phyloP scores from a whole-genome alignment of 2,329 filamentous ascomycete species.

The Pseudogymnoascus sp. region DNA sequence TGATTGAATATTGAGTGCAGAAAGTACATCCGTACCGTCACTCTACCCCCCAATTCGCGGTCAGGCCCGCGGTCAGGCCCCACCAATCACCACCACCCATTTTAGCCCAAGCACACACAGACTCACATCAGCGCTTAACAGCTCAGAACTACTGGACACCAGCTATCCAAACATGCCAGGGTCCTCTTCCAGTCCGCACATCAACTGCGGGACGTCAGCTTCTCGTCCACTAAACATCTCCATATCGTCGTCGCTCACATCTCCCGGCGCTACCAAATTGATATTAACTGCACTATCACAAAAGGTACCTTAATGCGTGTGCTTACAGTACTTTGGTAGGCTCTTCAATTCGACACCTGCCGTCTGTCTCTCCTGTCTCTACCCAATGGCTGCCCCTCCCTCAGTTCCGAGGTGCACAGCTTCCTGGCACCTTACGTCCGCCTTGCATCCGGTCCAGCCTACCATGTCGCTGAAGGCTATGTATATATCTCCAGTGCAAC shows the following conservation, averaged over 20 bases:
- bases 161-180: neutral
- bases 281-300: neutral
- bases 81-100: neutral
- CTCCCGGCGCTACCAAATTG: neutral
- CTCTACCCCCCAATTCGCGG: neutral
- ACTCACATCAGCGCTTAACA: constrained; percentile 5
- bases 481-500: constrained; percentile 3
- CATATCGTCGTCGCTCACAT: neutral
- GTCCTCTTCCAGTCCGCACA: neutral
- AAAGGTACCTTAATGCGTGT: constrained; percentile 1
- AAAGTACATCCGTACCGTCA: neutral
- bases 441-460: neutral
- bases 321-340: neutral
- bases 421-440: neutral
- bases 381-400: neutral
- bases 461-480: neutral
- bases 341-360: neutral
- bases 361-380: neutral
- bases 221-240: neutral
- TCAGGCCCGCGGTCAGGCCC: neutral
- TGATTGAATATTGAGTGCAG: neutral
- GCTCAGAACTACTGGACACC: neutral
- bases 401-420: constrained; percentile 7
- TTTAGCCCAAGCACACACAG: constrained; percentile 1
- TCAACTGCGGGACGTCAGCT: neutral